Evolutionary conservation across 78 protist genomes (phyloP).

Genomic region (Protostelium mycophagum): DNA sequence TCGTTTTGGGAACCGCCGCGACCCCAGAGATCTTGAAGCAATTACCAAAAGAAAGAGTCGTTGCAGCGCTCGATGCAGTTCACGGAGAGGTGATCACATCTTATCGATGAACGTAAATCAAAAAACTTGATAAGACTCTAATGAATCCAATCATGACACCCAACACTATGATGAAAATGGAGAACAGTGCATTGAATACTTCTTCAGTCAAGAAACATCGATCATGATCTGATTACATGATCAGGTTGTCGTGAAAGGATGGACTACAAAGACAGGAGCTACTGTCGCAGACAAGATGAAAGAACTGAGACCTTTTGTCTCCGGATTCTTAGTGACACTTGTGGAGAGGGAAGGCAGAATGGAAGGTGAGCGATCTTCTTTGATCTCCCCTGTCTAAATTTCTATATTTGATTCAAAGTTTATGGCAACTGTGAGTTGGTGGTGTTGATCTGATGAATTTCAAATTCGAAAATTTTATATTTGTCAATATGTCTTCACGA

Average conservation of each 20-base stretch:
- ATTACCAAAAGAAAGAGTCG: conserved; percentile 3
- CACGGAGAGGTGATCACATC: conserved; percentile 5
- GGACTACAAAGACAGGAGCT: conserved; percentile 9
- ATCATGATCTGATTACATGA: background rate
- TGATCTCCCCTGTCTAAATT: background rate
- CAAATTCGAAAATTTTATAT: no score
- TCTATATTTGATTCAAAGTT: background rate
- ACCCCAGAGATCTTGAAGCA: background rate
- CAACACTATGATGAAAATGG: no score
- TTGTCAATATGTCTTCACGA: no score
- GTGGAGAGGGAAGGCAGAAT: conserved; percentile 13
- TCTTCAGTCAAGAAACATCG: no score
- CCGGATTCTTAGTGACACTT: conserved; percentile 14
- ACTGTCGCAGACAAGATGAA: background rate
- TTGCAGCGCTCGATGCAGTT: conserved; percentile 3
- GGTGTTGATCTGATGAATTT: no score
- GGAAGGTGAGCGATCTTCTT: conserved; percentile 6
- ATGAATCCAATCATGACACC: no score
- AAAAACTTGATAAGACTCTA: no score
- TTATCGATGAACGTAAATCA: no score
- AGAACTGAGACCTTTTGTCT: conserved; percentile 1
- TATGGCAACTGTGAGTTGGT: no score
- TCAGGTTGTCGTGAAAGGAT: conserved; percentile 3
- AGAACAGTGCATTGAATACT: no score
- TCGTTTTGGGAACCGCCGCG: conserved; percentile 13